These are phyloP conservation scores for Xylaria sp. DNA, from an alignment of 2,329 filamentous ascomycete genomes.

Conservation along the genomic window DNA sequence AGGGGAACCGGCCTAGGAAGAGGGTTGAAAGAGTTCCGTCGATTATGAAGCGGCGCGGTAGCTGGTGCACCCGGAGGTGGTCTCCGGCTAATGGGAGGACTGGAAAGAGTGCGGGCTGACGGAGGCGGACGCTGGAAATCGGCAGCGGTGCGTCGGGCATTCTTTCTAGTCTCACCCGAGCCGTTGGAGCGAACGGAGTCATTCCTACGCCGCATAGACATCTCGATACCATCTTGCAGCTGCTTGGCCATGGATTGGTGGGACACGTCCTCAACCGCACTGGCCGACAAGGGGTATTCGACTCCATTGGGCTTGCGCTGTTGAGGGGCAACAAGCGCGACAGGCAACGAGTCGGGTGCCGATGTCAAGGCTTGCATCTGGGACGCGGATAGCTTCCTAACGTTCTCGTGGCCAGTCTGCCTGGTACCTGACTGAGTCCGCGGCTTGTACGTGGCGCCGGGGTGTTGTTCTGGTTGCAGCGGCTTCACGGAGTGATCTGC, in stretches of 20 bases:
- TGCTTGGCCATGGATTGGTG: conserved; percentile 44
- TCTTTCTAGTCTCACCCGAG: conserved; percentile 35
- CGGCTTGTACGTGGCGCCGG: conserved; percentile 24
- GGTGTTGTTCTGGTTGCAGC: conserved; percentile 12
- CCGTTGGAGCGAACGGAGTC: conserved; percentile 39
- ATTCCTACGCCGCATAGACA: conserved; percentile 19
- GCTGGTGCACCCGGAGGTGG: conserved; percentile 42
- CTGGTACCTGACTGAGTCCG: conserved; percentile 34
- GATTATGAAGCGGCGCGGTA: conserved; percentile 43
- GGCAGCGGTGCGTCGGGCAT: conserved; percentile 33
- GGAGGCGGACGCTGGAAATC: conserved; percentile 44
- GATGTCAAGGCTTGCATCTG: conserved; percentile 64
- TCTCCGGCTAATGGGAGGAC: conserved; percentile 55
- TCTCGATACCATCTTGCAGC: conserved; percentile 35
- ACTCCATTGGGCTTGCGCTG: conserved; percentile 42
- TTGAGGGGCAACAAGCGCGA: conserved; percentile 49
- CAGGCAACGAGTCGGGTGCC: conserved; percentile 62
- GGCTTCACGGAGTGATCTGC: conserved; percentile 10
- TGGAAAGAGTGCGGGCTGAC: conserved; percentile 55
- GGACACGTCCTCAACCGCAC: conserved; percentile 42
- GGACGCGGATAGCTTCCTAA: conserved; percentile 61
- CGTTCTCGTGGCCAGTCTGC: conserved; percentile 44
- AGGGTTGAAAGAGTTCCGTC: conserved; percentile 59
- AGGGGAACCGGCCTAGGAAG: conserved; percentile 50
- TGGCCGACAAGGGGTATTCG: conserved; percentile 47